These are phyloP conservation scores for Graphiopsis chlorocephala DNA, from an alignment of 2,329 filamentous ascomycete species.

Conservation along the genomic window DNA sequence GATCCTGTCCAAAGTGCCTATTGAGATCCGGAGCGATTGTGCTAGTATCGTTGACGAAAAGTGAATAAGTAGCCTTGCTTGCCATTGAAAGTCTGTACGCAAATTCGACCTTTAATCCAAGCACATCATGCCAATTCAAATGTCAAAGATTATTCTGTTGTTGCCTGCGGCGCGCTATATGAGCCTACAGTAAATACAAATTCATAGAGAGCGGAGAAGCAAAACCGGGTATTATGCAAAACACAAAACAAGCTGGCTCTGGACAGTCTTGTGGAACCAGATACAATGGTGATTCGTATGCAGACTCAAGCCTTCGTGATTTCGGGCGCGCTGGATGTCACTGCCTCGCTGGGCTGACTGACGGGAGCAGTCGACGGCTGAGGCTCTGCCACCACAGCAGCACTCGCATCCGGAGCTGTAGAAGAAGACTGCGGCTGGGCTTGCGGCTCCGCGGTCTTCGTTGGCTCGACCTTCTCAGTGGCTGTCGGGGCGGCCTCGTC, in stretches of 20 bases:
- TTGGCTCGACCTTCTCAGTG: background rate
- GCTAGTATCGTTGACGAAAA: background rate
- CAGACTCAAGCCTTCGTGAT: background rate
- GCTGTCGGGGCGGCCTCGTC: conserved; percentile 13
- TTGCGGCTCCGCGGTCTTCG: conserved; percentile 2
- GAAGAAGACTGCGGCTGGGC: background rate
- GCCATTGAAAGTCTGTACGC: no score
- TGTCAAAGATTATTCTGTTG: background rate
- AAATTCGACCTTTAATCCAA: no score
- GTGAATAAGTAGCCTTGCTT: background rate
- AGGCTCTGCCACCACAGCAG: background rate
- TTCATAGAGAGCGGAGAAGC: background rate
- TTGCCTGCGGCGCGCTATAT: background rate
- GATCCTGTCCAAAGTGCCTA: background rate
- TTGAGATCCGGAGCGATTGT: background rate
- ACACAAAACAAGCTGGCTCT: background rate
- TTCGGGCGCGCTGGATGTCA: background rate
- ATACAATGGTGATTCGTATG: background rate
- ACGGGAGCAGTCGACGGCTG: background rate
- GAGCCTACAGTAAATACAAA: background rate
- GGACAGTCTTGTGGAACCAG: background rate
- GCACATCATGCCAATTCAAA: background rate
- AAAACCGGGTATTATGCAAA: background rate
- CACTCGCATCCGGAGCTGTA: background rate
- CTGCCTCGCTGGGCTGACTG: background rate